Evolutionary conservation across 768 basidiomycete species (phyloP).

Genomic region (Lyophyllum shimeji): DNA sequence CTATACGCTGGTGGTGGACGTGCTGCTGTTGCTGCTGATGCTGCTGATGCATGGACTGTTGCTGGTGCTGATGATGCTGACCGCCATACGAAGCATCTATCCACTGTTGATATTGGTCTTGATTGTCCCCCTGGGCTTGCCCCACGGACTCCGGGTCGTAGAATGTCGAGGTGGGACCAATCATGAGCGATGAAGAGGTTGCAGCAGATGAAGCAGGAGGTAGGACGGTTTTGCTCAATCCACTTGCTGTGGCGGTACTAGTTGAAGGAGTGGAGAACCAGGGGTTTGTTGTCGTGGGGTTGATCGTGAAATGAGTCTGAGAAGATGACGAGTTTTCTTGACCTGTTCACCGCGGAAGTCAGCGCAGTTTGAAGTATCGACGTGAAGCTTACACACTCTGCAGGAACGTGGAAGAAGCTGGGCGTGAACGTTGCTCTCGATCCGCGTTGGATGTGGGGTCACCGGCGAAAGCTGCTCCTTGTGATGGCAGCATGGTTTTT

Average conservation of each 20-base stretch:
- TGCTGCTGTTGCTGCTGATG: conserved; percentile 12
- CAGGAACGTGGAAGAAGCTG: conserved; percentile 20
- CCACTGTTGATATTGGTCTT: conserved; percentile 44
- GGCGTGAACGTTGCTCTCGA: conserved; percentile 20
- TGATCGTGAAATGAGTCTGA: conserved; percentile 5
- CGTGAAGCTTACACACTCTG: conserved; percentile 19
- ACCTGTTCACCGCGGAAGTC: conserved; percentile 8
- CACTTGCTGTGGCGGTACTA: conserved; percentile 16
- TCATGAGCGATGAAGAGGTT: conserved; percentile 41
- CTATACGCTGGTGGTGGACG: conserved; percentile 22
- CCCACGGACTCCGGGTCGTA: conserved; percentile 47
- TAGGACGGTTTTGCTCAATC: conserved; percentile 10
- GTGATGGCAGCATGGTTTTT: conserved; percentile 32
- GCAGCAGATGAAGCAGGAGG: conserved; percentile 18
- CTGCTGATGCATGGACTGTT: conserved; percentile 18
- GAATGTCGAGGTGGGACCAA: conserved; percentile 52
- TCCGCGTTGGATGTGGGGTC: conserved; percentile 24
- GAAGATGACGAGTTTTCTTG: conserved; percentile 10
- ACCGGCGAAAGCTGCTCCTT: conserved; percentile 31
- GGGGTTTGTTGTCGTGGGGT: conserved; percentile 7
- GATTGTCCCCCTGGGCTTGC: conserved; percentile 22
- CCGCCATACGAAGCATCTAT: conserved; percentile 28
- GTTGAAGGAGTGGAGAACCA: conserved; percentile 13
- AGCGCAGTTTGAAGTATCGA: conserved; percentile 7
- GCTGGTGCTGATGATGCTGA: conserved; percentile 27